Evolutionary conservation across 805 yeast genomes (phyloP).

Genomic region (Candida rishiriensis): DNA sequence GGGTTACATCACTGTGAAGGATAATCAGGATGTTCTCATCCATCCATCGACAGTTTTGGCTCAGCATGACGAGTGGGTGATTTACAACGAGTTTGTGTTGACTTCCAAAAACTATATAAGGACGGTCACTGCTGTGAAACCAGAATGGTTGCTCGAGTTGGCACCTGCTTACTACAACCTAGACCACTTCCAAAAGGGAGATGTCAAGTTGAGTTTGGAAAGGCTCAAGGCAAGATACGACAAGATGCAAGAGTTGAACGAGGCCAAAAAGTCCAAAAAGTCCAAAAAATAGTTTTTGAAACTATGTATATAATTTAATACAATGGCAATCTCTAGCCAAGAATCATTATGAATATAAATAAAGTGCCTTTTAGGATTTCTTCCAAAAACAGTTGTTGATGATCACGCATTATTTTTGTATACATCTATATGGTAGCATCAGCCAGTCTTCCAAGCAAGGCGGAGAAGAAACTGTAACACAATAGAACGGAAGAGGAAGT

Average conservation of each 20-base stretch:
- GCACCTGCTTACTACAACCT: conserved; percentile 71
- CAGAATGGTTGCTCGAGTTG: conserved; percentile 86
- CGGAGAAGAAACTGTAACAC: too few species aligned
- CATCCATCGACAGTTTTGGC: conserved; percentile 92
- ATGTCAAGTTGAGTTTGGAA: conserved; percentile 65
- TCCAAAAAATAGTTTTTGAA: too few species aligned
- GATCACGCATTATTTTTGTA: too few species aligned
- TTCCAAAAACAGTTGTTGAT: too few species aligned
- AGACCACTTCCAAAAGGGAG: conserved; percentile 62
- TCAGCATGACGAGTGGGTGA: conserved; percentile 88
- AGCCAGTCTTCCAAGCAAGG: too few species aligned
- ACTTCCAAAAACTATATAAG: conserved; percentile 92
- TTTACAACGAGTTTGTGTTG: conserved; percentile 91
- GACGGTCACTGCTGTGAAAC: conserved; percentile 85
- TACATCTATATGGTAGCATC: too few species aligned
- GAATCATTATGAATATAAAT: too few species aligned
- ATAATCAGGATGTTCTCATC: conserved; percentile 89
- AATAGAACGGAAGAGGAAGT: too few species aligned
- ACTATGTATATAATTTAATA: too few species aligned
- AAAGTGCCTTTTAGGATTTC: too few species aligned
- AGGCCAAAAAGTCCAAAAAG: conserved; percentile 3
- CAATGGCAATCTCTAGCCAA: too few species aligned
- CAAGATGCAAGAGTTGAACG: conserved; percentile 33
- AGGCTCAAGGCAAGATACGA: conserved; percentile 48
- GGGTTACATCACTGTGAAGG: conserved; percentile 89